Evolutionary conservation across 2,329 filamentous ascomycete genomes (phyloP).

Genomic region (Alternaria dauci): DNA sequence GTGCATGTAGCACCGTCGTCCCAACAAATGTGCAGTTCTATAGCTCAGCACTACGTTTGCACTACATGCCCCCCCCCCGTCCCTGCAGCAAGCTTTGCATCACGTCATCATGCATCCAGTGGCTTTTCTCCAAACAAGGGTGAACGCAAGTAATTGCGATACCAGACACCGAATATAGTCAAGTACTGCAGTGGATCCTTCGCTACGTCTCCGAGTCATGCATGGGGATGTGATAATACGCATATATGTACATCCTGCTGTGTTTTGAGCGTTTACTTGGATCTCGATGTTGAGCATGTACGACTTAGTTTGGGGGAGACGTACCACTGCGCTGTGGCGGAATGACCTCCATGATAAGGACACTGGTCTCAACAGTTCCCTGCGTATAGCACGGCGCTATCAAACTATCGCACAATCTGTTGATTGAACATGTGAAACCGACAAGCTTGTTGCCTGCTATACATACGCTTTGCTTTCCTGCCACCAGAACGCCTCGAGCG

Average conservation of each 20-base stretch:
- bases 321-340: not conserved
- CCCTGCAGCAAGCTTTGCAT: conserved; percentile 7
- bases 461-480: not conserved
- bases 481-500: not conserved
- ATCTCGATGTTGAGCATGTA: conserved; percentile 4
- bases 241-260: not conserved
- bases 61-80: conserved; percentile 6
- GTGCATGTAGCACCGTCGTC: conserved; percentile 15
- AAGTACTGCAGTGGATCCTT: not conserved
- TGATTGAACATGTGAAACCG: not conserved
- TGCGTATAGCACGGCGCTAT: not conserved
- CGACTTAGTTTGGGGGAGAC: not conserved
- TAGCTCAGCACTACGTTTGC: conserved; percentile 4
- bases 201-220: not conserved
- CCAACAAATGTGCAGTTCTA: conserved; percentile 12
- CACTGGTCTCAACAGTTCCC: not conserved
- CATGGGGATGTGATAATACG: not conserved
- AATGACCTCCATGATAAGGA: not conserved
- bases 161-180: not conserved
- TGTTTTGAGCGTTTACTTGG: not conserved
- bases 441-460: not conserved
- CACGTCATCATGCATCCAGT: conserved; percentile 16
- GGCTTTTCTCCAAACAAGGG: conserved; percentile 6
- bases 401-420: not conserved
- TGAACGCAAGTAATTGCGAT: conserved; percentile 6